These are phyloP conservation scores for Nannochloropsis oceanica DNA, from an alignment of 108 stramenopile genomes.

Conservation along the genomic window DNA sequence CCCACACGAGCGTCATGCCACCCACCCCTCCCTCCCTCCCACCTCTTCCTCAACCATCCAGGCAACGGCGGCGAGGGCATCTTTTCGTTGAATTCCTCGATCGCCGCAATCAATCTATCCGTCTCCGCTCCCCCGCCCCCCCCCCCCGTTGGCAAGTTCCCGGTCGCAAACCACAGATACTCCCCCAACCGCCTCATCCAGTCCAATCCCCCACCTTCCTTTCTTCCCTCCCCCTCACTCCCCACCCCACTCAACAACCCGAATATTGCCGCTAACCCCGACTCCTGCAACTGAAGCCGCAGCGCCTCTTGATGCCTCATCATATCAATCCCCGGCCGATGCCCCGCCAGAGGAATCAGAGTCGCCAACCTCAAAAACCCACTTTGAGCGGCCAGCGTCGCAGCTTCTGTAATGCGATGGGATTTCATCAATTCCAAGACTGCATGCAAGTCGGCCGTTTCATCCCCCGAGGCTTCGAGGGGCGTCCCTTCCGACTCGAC, in stretches of 20 bases:
- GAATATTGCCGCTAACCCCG: background rate
- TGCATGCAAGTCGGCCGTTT: background rate
- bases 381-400: background rate
- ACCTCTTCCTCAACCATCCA: background rate
- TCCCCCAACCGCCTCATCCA: slow-evolving; percentile 18
- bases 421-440: background rate
- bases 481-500: background rate
- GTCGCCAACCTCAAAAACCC: background rate
- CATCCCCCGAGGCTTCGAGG: background rate
- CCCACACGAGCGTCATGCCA: background rate
- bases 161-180: slow-evolving; percentile 8
- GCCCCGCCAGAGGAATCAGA: background rate
- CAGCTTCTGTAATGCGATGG: background rate
- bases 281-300: background rate
- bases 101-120: background rate
- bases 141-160: background rate
- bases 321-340: background rate
- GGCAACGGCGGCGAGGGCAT: slow-evolving; percentile 8
- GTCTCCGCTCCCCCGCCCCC: background rate
- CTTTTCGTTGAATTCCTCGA: background rate
- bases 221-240: background rate
- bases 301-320: background rate
- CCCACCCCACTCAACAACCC: background rate
- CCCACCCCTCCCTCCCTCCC: background rate
- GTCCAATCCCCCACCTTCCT: background rate